These are phyloP conservation scores for Cytauxzoon felis DNA, from an alignment of 169 alveolate species.

Conservation along the genomic window DNA sequence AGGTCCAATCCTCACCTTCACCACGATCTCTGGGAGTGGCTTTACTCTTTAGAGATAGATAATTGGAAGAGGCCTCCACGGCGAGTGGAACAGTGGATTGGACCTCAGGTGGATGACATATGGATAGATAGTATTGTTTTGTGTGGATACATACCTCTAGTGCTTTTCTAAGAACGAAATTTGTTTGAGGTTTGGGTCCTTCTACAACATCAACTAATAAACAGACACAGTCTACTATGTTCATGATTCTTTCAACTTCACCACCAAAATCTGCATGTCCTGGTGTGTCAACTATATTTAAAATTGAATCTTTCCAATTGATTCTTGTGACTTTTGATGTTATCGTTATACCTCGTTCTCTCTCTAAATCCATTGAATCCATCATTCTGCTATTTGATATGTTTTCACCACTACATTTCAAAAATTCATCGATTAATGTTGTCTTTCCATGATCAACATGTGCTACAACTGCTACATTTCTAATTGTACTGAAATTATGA, in stretches of 20 bases:
- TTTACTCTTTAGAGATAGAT: too few species aligned
- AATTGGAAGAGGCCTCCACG: too few species aligned
- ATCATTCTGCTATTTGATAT: slow-evolving; percentile 69
- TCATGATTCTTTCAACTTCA: slow-evolving; percentile 94
- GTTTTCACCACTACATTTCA: slow-evolving; percentile 72
- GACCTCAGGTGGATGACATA: too few species aligned
- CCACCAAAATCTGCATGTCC: slow-evolving; percentile 98
- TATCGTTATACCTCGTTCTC: slow-evolving; percentile 97
- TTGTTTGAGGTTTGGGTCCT: slow-evolving; percentile 91
- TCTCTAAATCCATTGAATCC: slow-evolving; percentile 89
- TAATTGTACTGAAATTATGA: slow-evolving; percentile 67
- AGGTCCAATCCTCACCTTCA: too few species aligned
- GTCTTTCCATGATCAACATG: slow-evolving; percentile 99
- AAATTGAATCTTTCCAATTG: slow-evolving; percentile 77
- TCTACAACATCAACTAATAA: slow-evolving; percentile 94
- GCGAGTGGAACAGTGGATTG: too few species aligned
- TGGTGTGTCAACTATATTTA: slow-evolving; percentile 83
- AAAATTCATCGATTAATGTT: slow-evolving; percentile 89
- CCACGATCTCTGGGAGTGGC: too few species aligned
- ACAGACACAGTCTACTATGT: slow-evolving; percentile 94
- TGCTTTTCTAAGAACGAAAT: slow-evolving; percentile 71
- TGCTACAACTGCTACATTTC: slow-evolving; percentile 98
- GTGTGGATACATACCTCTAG: too few species aligned
- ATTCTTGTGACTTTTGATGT: slow-evolving; percentile 91
- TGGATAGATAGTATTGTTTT: background rate